Conservation (phyloP, 257 asterid genomes). For the Penstemon newberryi region DNA sequence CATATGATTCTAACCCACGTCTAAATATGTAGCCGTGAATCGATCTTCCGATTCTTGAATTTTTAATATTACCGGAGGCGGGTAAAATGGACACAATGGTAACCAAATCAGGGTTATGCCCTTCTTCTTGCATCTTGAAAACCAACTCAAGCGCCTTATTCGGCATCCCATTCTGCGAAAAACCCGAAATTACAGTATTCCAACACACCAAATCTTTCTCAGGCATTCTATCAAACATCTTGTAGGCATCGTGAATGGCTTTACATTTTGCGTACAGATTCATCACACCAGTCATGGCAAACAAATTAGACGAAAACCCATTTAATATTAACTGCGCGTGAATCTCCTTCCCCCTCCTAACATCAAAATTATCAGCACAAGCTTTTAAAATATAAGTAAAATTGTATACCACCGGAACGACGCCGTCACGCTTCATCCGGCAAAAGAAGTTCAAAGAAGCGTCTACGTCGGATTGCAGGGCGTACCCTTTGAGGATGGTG, state of each 20-base stretch:
- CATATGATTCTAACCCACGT: constrained; percentile 51
- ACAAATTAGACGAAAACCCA: constrained; percentile 57
- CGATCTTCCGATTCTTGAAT: constrained; percentile 52
- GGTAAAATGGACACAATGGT: constrained; percentile 80
- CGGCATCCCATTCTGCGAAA: constrained; percentile 72
- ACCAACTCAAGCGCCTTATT: constrained; percentile 58
- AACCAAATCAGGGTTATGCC: constrained; percentile 58
- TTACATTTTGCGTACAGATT: constrained; percentile 76
- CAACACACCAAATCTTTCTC: constrained; percentile 79
- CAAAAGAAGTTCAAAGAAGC: constrained; percentile 53
- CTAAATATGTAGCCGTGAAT: constrained; percentile 65
- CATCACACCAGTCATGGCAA: constrained; percentile 62
- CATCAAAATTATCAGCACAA: constrained; percentile 60
- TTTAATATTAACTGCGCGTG: constrained; percentile 70
- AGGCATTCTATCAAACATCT: constrained; percentile 88
- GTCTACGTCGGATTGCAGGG: constrained; percentile 41
- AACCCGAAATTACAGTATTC: constrained; percentile 79
- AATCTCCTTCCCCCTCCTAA: constrained; percentile 61
- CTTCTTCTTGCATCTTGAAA: constrained; percentile 56
- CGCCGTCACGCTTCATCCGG: constrained; percentile 61
- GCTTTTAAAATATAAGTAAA: constrained; percentile 63
- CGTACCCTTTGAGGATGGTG: constrained; percentile 70
- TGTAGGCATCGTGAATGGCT: constrained; percentile 56
- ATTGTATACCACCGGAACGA: constrained; percentile 59
- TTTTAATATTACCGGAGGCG: constrained; percentile 54